Base-by-base conservation (phyloP, 2,329 filamentous ascomycete species). In the Monilinia laxa region DNA sequence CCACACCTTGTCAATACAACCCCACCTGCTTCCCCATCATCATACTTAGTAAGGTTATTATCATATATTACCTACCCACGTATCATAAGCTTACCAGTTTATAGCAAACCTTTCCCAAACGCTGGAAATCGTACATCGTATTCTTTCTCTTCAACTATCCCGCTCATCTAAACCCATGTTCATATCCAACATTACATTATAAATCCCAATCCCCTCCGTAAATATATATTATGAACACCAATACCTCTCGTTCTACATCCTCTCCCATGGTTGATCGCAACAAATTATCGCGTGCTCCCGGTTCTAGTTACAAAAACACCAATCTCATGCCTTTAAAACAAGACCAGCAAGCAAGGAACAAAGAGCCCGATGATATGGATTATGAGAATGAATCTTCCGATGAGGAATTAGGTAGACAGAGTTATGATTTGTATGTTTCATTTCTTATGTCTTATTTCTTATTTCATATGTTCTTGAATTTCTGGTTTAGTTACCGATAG, bases 341-440 rank as follows among this genome's bases (percentile, higher is more conserved):
- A 72, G 84, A 87, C 74, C 80, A 80, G 7, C 85, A 88, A 75
- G 83, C 85, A 5, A 80, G 85, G 52, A 85, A 85, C 62, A 86
- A 86, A 72, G 81, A 87, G 68, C 83, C 83, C 0, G 85, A 84
- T 72, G 70, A 75, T 52, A 58, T 49, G 23, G 67, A 84, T 73
- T 69, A 75, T 54, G 59, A 56, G 23, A 68, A 69, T n/a, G 66
- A 66, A 16, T 72, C 72, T 59, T 65, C 59, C 6, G 63, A 69
- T 52, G 60, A 66, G 14, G 64, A 35, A 4, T 23, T 49, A 16
- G 7, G 28, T 35, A 25, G 75, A 12, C 58, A 57, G 31, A 67
- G 54, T 28, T 70, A 65, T 65, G 70, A 72, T 62, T 53, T 63
- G 72, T 72, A 67, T 45, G 68, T 68, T 62, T 58, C 49, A n/a